Base-by-base conservation (phyloP, 495 filamentous ascomycete genomes). In the Chaetomidium leptoderma region DNA sequence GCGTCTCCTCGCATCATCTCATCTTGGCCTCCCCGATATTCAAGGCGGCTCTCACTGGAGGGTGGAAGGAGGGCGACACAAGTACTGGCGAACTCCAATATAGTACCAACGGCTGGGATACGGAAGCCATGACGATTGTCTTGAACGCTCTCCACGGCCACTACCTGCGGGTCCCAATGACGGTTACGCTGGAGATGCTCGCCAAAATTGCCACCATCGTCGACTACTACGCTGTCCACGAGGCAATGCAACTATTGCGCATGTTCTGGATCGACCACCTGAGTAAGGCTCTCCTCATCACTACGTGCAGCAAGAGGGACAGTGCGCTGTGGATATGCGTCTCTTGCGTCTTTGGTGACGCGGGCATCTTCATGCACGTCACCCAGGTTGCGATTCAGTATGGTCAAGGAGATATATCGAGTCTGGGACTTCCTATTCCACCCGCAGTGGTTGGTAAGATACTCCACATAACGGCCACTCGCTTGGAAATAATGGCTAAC, bases 101-200 rank as follows among this genome's bases (percentile, higher is more conserved):
- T 11, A 24, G 21, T 16, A 13, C 42, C 7, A 32, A 49, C 11
- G 63, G 46, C 17, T 67, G 63, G 63, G 70, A 80, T 52, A 36
- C 62, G 33, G 59, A 72, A 8, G 76, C 77, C 0, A 26, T 80
- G 32, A 33, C 72, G 14, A 73, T 76, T 40, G 13, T 81, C 8
- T 57, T 83, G 55, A 69, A 74, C n/a, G 67, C 76, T 23, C 71
- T 82, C 23, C 79, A 83, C 63, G 53, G 66, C 29, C 69, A 66
- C 10, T 66, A 59, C 27, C 35, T 64, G 6, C 19, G 63, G 0
- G 60, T 83, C 19, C 77, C 77, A 0, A 42, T 50, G 17, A 56
- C 53, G 6, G n/a, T 80, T 7, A 54, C 32, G 6, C 54, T 80
- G 0, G 70, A 77, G 16, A 66, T 68, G 44, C 67, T 81, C 9